Base-by-base conservation (phyloP, 2,329 filamentous ascomycete species). In the Ciborinia camelliae region DNA sequence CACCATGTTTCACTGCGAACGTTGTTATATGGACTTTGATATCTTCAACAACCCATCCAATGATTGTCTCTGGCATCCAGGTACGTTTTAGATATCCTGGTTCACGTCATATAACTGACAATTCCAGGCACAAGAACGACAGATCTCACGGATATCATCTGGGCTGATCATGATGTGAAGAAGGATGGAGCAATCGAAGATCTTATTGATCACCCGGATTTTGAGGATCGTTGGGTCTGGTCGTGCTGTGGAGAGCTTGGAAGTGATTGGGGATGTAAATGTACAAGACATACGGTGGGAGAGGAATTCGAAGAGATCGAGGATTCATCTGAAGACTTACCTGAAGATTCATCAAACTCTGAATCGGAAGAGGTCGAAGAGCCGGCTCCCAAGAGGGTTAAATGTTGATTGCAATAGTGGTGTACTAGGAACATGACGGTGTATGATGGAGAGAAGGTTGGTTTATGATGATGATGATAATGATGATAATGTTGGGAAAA, bases 201-300 rank as follows among this genome's bases (percentile, higher is more conserved):
- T 41, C 52, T 41, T 7, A 30, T 55, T 14, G 52, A 55, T 41
- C 23, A 55, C 3, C 35, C 23, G 2, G 52, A 55, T 23, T 55
- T 41, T 4, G 52, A 55, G 23, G 52, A 55, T 28, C 52, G 52
- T 41, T 55, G 35, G 52, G 41, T 55, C n/a, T 55, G 52, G 52
- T 41, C 52, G 12, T 55, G 52, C 23, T 55, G 52, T 41, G 37
- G 35, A 55, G 35, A 55, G 10, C 10, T 55, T 8, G 52, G 52
- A 30, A 55, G 52, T 26, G 52, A 55, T 12, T 55, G 52, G 52
- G 52, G 52, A 8, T 41, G 52, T 28, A 55, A 28, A 28, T 41
- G 9, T 9, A 41, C 52, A 5, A 28, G 52, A 41, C 23, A 55
- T 23, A 41, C 39, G 35, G 35, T 41, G 8, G 18, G 28, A 23